Conservation (phyloP, 371 early-diverging fungal species). For the Caulochytrium protostelioides region DNA sequence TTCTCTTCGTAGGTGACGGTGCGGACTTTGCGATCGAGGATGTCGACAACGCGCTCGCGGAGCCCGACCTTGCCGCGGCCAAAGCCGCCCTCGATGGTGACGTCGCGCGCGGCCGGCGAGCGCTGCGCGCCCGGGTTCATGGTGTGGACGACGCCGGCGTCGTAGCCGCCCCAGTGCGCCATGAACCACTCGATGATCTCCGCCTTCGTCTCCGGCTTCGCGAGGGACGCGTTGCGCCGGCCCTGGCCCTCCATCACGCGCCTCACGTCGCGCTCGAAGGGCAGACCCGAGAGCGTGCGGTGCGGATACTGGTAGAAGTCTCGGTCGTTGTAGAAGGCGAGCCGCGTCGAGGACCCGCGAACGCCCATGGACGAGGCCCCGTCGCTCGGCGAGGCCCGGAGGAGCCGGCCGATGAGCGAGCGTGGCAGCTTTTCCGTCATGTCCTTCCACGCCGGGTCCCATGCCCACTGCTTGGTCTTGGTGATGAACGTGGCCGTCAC, state of each 20-base stretch:
- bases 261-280: slow-evolving; percentile 52
- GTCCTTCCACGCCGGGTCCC: slow-evolving; percentile 39
- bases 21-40: too few species aligned
- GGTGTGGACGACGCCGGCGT: slow-evolving; percentile 6
- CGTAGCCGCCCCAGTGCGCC: slow-evolving; percentile 21
- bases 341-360: too few species aligned
- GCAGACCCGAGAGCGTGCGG: slow-evolving; percentile 41
- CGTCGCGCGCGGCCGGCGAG: neutral
- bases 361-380: slow-evolving; percentile 14
- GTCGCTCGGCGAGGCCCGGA: slow-evolving; percentile 13
- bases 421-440: neutral
- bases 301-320: slow-evolving; percentile 42
- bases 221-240: slow-evolving; percentile 25
- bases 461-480: slow-evolving; percentile 42
- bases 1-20: too few species aligned
- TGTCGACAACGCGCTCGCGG: slow-evolving; percentile 13
- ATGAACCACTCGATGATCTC: slow-evolving; percentile 38
- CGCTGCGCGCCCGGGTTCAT: too few species aligned
- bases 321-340: too few species aligned
- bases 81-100: slow-evolving; percentile 13
- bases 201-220: slow-evolving; percentile 19
- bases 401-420: slow-evolving; percentile 9
- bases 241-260: slow-evolving; percentile 19
- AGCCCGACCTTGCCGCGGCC: slow-evolving; percentile 24
- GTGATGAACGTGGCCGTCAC: slow-evolving; percentile 52